Base-by-base conservation (phyloP, 1,284 basidiomycete species). In the Exobasidium cylindrosporum region DNA sequence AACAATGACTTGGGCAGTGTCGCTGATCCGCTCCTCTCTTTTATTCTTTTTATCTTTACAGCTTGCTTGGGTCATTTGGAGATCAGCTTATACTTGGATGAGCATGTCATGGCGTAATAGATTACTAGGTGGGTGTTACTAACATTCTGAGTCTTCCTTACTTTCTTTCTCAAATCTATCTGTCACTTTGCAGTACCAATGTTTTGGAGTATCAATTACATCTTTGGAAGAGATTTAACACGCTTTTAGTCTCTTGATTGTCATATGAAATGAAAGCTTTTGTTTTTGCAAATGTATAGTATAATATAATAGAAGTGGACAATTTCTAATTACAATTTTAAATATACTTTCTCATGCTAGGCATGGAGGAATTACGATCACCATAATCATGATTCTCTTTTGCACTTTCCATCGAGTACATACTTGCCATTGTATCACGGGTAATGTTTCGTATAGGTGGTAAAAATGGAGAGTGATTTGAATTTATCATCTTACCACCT, bases 61-160 rank as follows among this genome's bases (percentile, higher is more conserved):
- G 35, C 54, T 72, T 43, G 89, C 89, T n/a, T 91, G 88, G 87
- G 81, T 90, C 28, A 81, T 89, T 44, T 90, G 89, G 89, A 83
- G 89, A 61, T 87, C 86, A 26, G 89, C 89, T 1, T 90, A 91
- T 80, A 88, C 89, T 73, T 89, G 88, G 4, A 87, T 87, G 84
- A 88, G 59, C 26, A 10, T 62, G n/a, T 57, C 43, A 45, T 59
- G 57, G 57, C 24, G 60, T 2, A 62, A 61, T 45, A 59, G 53
- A 29, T 49, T 62, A 29, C 21, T 44, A 23, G 35, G 35, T 40
- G 35, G 17, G 35, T 40, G 10, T 10, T 7, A 7, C 17, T 17
- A 17, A 40, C 35, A 40, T 7, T 17, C 17, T 40, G 35, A 40
- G 10, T 17, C 35, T 7, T 40, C 35, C 17, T 40, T 17, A 17